Base-by-base conservation (phyloP, 495 filamentous ascomycete genomes). In the Hypoxylon perforatum region DNA sequence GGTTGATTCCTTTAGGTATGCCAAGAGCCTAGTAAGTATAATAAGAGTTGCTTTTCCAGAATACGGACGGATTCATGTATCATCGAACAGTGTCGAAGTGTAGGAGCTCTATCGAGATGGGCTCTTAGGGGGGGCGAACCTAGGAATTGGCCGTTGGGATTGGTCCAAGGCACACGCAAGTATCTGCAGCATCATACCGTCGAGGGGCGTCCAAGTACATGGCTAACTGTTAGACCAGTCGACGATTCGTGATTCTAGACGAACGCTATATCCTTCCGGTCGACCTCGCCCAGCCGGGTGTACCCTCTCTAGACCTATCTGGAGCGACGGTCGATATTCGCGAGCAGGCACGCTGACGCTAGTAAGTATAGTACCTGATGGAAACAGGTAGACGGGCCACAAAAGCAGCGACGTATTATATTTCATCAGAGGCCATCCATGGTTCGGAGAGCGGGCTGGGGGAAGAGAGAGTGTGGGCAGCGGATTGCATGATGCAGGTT, bases 311-410 rank as follows among this genome's bases (percentile, higher is more conserved):
- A 63, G 58, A 50, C 61, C 58, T 63, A 60, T 61, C 53, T 46
- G 50, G 69, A 62, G 51, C 39, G 58, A 57, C 63, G 66, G 56
- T 61, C 65, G 53, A 53, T 18, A 59, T 44, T 69, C 33, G 46
- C 63, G 63, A 74, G 70, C 77, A 78, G 76, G 62, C 74, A 74
- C 70, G 72, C 65, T 76, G 73, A 81, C 78, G 77, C 79, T 75
- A 79, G 71, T 61, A 64, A 52, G 61, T 56, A 33, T 9, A 65
- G 53, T 61, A 71, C 48, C 41, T 51, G 23, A 38, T 54, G 41
- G 53, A 39, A 73, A 52, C 28, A 51, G 38, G 61, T 28, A 49
- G 36, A 42, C 38, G 11, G 23, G 12, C 33, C 39, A 71, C 73
- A 81, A 81, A 79, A 79, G 72, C 77, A 70, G 76, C 78, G 76